These are phyloP conservation scores for Crepidotus variabilis DNA, from an alignment of 768 basidiomycete genomes.

Conservation along the genomic window DNA sequence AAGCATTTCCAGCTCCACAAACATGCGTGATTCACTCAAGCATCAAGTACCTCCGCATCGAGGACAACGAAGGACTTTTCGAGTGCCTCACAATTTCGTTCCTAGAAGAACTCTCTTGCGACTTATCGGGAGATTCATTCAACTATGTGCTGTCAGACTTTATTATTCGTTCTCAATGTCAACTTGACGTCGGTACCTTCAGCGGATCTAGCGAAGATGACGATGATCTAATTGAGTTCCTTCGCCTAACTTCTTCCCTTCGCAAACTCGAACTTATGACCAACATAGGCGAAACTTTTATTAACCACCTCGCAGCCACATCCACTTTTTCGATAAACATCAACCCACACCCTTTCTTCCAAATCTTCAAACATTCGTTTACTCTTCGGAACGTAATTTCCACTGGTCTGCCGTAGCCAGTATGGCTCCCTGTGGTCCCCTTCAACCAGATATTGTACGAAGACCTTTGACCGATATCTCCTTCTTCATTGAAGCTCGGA, in stretches of 20 bases:
- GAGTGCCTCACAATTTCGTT: neutral
- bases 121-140: neutral
- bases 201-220: neutral
- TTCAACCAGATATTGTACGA: neutral
- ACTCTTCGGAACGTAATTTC: neutral
- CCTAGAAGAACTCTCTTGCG: neutral
- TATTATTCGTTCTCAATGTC: neutral
- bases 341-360: neutral
- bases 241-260: neutral
- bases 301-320: no score
- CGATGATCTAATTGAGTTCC: neutral
- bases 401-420: neutral
- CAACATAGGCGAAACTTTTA: neutral
- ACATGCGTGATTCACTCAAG: no score
- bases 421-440: neutral
- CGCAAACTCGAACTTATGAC: neutral
- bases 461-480: neutral
- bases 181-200: neutral
- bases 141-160: neutral
- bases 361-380: neutral
- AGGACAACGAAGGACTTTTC: no score
- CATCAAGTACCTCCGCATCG: no score
- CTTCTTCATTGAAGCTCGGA: neutral
- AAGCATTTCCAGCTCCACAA: no score
- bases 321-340: neutral